Base-by-base conservation (phyloP, 2,329 filamentous ascomycete species). In the Diplodia scrobiculata region DNA sequence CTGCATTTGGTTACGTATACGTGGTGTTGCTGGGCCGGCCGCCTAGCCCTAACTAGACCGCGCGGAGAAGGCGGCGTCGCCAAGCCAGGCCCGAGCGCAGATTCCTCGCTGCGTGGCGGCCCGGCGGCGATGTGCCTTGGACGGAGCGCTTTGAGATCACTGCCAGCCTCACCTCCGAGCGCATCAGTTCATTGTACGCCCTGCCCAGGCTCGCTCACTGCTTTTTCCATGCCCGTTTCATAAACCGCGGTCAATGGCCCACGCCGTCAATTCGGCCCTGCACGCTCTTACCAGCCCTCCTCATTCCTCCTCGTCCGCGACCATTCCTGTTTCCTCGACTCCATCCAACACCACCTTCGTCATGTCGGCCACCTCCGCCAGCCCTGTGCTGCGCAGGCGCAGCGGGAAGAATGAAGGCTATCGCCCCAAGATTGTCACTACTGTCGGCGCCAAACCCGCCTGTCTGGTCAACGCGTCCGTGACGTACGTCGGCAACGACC, bases 381-480 rank as follows among this genome's bases (percentile, higher is more conserved):
- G 91, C 74, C 91, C 92, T 14, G 82, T 88, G 67, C 78, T 80
- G 38, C 72, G 69, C 66, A 71, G 71, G 32, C 75, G 78, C 54
- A 76, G 73, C 67, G 81, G 84, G 21, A 84, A 84, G 67, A 83
- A 83, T 66, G 92, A 96, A 75, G 88, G 87, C 69, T 96, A 96
- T 78, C 89, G 90, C 59, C 94, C 94, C 41, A 91, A 89, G 75
- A 91, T 97, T 68, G 94, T 83, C 70, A 82, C 81, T 38, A 83
- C 82, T 11, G 79, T 84, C 60, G 82, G 82, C 66, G 81, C 82
- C 79, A 87, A 93, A 70, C 95, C 95, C 45, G 93, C 95, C 41
- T 98, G 94, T 75, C 84, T 99, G 59, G 94, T 99, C 71, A 99
- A 99, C 82, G 95, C 95, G 63, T 98, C 95, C 0, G 94, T 98